These are phyloP conservation scores for Botrytis squamosa DNA, from an alignment of 2,329 filamentous ascomycete species.

Conservation along the genomic window DNA sequence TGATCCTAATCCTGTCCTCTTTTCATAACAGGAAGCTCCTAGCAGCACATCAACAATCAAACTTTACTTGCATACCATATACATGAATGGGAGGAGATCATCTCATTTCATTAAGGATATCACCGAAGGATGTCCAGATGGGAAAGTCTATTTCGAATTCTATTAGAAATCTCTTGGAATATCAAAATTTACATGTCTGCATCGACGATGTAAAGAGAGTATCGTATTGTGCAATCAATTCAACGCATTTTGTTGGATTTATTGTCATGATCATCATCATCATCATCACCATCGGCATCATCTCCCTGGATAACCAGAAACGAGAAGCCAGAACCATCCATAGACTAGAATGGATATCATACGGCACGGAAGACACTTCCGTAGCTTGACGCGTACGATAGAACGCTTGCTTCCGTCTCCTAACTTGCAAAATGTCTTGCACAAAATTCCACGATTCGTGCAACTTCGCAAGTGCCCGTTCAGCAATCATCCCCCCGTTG, in stretches of 20 bases:
- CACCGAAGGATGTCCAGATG: neutral
- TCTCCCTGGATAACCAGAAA: neutral
- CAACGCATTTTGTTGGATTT: neutral
- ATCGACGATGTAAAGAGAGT: neutral
- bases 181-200: neutral
- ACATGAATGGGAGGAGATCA: neutral
- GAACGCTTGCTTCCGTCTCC: neutral
- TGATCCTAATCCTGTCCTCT: neutral
- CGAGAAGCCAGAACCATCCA: neutral
- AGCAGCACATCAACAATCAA: neutral
- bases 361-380: conserved; percentile 9
- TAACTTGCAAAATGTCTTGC: conserved; percentile 14
- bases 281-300: neutral
- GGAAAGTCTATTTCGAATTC: neutral
- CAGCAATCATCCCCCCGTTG: neutral
- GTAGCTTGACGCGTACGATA: conserved; percentile 13
- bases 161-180: neutral
- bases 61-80: neutral
- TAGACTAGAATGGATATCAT: neutral
- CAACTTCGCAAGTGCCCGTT: conserved; percentile 13
- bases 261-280: neutral
- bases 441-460: conserved; percentile 16
- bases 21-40: neutral
- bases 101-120: conserved; percentile 8
- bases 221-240: neutral